Conservation (phyloP, 2,329 filamentous ascomycete genomes). For the Capronia americana region DNA sequence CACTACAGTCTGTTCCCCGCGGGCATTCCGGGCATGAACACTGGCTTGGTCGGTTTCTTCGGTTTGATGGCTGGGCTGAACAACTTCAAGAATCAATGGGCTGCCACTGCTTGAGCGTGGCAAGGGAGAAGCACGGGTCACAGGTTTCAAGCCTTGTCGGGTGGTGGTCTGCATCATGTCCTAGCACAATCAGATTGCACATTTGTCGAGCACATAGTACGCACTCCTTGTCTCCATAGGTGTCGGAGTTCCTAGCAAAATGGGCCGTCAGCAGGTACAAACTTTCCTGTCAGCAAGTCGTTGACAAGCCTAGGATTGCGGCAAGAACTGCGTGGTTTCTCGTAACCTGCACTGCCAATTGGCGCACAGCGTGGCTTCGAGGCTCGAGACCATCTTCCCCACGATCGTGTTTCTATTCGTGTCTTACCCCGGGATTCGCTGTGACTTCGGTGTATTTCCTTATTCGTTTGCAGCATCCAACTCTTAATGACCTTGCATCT, state of each 20-base stretch:
- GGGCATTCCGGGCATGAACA: constrained; percentile 64
- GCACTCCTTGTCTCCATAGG: constrained; percentile 1
- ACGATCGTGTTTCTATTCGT: not conserved
- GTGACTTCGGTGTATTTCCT: constrained; percentile 18
- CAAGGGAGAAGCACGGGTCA: not conserved
- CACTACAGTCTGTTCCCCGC: constrained; percentile 76
- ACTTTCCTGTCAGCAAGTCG: not conserved
- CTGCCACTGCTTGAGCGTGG: constrained; percentile 43
- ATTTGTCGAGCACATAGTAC: not conserved
- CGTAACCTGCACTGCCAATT: not conserved
- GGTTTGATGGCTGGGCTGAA: constrained; percentile 60
- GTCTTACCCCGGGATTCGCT: constrained; percentile 9
- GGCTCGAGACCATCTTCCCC: not conserved
- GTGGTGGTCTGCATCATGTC: not conserved
- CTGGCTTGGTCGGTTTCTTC: constrained; percentile 61
- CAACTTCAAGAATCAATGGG: constrained; percentile 55
- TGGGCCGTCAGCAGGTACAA: not conserved
- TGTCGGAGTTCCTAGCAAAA: constrained; percentile 3
- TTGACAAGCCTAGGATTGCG: not conserved
- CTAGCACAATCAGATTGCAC: not conserved
- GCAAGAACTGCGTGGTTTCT: not conserved
- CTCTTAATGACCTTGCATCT: not conserved
- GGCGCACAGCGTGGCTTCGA: not conserved
- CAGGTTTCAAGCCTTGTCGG: not conserved
- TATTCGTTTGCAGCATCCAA: not conserved